phyloP scores from a whole-genome alignment of 495 filamentous ascomycete species.

The Talaromyces nanjingensis region DNA sequence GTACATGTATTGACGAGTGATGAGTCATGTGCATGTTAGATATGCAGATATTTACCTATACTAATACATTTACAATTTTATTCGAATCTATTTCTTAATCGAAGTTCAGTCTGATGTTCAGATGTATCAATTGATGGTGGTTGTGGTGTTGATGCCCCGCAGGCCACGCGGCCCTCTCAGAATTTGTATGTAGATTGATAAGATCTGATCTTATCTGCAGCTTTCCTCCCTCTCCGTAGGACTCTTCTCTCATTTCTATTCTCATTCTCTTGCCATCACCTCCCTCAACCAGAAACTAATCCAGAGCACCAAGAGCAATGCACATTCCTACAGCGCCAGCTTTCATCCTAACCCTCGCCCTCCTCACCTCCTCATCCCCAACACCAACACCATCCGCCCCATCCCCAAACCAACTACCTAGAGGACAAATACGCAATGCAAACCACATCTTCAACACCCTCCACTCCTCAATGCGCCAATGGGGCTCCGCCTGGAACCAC shows the following conservation, averaged over 20 bases:
- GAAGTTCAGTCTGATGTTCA: too few species aligned
- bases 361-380: neutral
- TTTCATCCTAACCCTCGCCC: neutral
- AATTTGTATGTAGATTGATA: neutral
- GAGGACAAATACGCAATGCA: conserved; percentile 27
- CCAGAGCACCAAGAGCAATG: neutral
- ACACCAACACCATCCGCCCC: neutral
- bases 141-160: neutral
- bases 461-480: conserved; percentile 62
- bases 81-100: too few species aligned
- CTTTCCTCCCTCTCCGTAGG: neutral
- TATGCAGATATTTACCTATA: neutral
- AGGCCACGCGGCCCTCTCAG: neutral
- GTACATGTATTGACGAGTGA: neutral
- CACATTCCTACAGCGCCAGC: neutral
- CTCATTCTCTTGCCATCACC: neutral
- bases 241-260: neutral
- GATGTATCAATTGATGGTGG: too few species aligned
- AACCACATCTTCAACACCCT: conserved; percentile 62
- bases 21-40: neutral
- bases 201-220: neutral
- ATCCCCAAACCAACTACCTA: neutral
- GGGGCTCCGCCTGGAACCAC: conserved; percentile 60
- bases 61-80: neutral
- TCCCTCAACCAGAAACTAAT: neutral